Conservation (phyloP, 768 basidiomycete species). For the Termitomyces sp. region DNA sequence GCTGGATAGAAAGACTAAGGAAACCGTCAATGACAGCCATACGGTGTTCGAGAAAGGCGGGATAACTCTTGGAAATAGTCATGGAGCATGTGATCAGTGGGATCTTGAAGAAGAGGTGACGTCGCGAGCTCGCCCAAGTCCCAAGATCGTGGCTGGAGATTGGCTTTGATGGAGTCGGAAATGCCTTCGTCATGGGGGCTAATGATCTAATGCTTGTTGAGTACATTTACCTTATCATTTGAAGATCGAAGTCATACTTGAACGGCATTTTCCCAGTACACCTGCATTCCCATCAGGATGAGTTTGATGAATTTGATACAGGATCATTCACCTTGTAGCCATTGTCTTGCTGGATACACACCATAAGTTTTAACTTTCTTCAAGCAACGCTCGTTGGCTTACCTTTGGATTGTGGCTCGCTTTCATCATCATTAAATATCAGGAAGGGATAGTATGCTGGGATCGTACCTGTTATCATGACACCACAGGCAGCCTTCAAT, state of each 20-base stretch:
- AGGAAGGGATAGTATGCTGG: neutral
- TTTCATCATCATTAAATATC: slow-evolving; percentile 15
- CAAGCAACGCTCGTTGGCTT: neutral
- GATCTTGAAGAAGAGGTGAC: slow-evolving; percentile 46
- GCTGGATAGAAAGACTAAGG: too few species aligned
- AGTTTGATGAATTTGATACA: neutral
- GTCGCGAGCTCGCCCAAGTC: slow-evolving; percentile 24
- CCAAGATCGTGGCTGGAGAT: slow-evolving; percentile 52
- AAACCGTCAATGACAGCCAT: slow-evolving; percentile 3
- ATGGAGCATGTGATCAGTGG: slow-evolving; percentile 52
- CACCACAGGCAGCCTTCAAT: slow-evolving; percentile 68
- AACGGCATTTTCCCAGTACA: slow-evolving; percentile 87
- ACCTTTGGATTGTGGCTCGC: slow-evolving; percentile 91
- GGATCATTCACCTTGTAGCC: slow-evolving; percentile 67
- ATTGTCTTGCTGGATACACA: slow-evolving; percentile 60
- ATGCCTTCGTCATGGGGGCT: slow-evolving; percentile 80
- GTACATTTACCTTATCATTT: neutral
- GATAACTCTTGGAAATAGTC: slow-evolving; percentile 47
- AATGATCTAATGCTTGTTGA: slow-evolving; percentile 56
- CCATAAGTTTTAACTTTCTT: neutral
- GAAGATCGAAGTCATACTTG: slow-evolving; percentile 43
- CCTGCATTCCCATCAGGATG: slow-evolving; percentile 32
- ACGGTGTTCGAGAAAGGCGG: slow-evolving; percentile 23
- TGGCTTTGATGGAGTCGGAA: slow-evolving; percentile 52
- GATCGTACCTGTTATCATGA: slow-evolving; percentile 80